phyloP scores from a whole-genome alignment of 352 stramenopile genomes.

The Globisporangium sylvaticum region DNA sequence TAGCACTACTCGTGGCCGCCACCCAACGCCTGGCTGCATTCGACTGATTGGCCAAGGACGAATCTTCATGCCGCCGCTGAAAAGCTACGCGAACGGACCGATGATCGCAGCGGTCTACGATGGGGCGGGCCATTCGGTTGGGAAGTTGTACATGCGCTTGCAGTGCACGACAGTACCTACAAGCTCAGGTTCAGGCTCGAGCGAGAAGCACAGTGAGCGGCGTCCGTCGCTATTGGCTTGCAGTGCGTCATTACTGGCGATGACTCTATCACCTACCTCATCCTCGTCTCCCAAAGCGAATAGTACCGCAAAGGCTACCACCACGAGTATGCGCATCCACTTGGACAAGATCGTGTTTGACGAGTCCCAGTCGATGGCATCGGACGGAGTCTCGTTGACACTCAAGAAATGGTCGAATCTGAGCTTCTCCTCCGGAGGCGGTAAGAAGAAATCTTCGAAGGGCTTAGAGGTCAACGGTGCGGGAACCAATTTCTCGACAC shows the following conservation, averaged over 20 bases:
- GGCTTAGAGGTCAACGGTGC: not conserved
- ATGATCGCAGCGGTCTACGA: slow-evolving; percentile 21
- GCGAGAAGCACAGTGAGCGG: not conserved
- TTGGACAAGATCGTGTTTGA: slow-evolving; percentile 26
- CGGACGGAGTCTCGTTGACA: slow-evolving; percentile 28
- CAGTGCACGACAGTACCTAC: slow-evolving; percentile 9
- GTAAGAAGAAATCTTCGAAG: not conserved
- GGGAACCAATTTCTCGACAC: slow-evolving; percentile 19
- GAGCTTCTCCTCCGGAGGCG: not conserved
- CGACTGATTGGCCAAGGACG: slow-evolving; percentile 30
- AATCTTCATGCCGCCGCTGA: slow-evolving; percentile 23
- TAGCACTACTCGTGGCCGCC: not conserved
- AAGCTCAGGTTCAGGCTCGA: not conserved
- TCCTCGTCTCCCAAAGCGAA: not conserved
- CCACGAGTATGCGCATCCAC: slow-evolving; percentile 17
- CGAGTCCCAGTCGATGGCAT: not conserved
- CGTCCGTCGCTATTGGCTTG: slow-evolving; percentile 13
- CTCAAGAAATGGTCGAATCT: slow-evolving; percentile 28
- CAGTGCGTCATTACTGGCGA: not conserved
- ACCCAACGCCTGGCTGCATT: slow-evolving; percentile 8
- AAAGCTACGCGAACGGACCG: slow-evolving; percentile 10
- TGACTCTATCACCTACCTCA: not conserved
- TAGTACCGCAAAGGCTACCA: not conserved
- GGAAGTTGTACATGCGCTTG: slow-evolving; percentile 19
- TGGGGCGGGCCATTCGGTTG: slow-evolving; percentile 18